Evolutionary conservation across 2,329 filamentous ascomycete genomes (phyloP), one percentile per base, ranked within the genome.

Genomic region (Aspergillus sp.): DNA sequence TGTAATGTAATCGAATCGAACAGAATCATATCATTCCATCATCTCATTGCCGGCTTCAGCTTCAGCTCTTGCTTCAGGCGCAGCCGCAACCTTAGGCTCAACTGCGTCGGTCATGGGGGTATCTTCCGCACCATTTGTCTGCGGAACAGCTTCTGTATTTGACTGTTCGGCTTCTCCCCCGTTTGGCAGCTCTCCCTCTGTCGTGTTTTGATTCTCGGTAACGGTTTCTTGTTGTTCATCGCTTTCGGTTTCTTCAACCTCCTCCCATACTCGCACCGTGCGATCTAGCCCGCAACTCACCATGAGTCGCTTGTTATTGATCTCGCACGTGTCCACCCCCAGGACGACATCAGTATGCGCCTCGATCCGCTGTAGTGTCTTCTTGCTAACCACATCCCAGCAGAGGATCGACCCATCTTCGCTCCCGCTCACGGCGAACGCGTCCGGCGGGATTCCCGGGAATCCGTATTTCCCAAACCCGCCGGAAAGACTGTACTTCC

Each of bases 331-430:
- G 51, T 83, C 76, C 8, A 84, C 80, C 0, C 75, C 72, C 31
- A 84, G 62, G 5, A 86, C 77, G 4, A 76, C 73, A 34, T 79
- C 81, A 1, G 76, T 73, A 48, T 82, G 79, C 1, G 74, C 74
- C 27, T 75, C 67, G 7, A 82, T 60, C 13, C 72, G 69, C 73
- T 96, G 90, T 13, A 96, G 71, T 2, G 95, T 71, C 43, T 86
- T 82, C 67, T 97, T 98, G 60, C 76, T 88, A 48, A 80, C 83
- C 10, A 96, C 88, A 57, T 97, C 90, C 93, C 93, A 98, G 42
- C 95, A 77, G 11, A 95, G 74, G 8, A 95, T 78, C 37, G 82
- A 79, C 11, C 90, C 89, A 57, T 96, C 88, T 64, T 97, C 91
- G 64, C 88, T 94, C 0, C 90, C 89, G 30, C 86, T 86, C 0